Evolutionary conservation across 164 flowering plant genomes (phyloP).

Genomic region (Annona squamosa): DNA sequence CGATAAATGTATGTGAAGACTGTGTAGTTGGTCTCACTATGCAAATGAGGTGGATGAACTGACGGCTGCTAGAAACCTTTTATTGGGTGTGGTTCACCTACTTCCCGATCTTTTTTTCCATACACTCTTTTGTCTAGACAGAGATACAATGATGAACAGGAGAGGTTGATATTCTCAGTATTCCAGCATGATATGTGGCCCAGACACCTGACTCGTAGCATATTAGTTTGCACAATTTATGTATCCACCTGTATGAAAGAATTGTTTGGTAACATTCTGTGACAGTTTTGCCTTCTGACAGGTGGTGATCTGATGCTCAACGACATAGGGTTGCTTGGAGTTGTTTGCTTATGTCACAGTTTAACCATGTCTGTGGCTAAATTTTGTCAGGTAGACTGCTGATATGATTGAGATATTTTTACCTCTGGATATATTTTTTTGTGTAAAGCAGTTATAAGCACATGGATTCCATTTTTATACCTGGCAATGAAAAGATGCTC

Average conservation of each 20-base stretch:
- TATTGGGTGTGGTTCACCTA: neutral
- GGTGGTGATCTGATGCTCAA: slow-evolving; percentile 60
- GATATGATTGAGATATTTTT: neutral
- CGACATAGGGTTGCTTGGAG: slow-evolving; percentile 51
- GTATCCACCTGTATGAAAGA: neutral
- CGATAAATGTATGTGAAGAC: neutral
- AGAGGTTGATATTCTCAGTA: neutral
- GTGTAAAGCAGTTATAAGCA: neutral
- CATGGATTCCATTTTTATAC: slow-evolving; percentile 1
- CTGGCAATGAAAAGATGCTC: neutral
- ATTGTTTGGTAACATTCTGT: neutral
- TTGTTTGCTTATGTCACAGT: slow-evolving; percentile 56
- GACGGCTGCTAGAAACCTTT: neutral
- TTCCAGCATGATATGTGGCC: neutral
- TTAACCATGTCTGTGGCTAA: slow-evolving; percentile 48
- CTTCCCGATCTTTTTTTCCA: neutral
- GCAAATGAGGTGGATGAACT: neutral
- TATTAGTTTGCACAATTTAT: neutral
- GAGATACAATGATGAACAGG: neutral
- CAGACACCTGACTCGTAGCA: neutral
- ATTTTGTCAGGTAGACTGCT: slow-evolving; percentile 50
- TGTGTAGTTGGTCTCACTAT: neutral
- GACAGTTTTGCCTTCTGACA: slow-evolving; percentile 13
- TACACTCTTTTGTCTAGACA: neutral
- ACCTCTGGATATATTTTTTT: neutral